Base-by-base conservation (phyloP, 148 eudicot genomes). In the Bassia scoparia region DNA sequence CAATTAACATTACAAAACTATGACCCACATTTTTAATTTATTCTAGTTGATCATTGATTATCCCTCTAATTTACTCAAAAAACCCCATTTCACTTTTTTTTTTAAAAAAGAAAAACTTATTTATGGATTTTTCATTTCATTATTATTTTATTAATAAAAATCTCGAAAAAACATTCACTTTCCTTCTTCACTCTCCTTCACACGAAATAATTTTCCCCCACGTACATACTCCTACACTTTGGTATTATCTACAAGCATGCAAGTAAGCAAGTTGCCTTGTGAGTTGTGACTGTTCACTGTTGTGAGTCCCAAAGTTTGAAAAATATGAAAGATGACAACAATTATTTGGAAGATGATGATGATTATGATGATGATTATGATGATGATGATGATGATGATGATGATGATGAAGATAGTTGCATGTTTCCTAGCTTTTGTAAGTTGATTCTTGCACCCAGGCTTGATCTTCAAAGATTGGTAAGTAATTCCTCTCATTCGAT, bases 51-150 rank as follows among this genome's bases (percentile, higher is more conserved):
- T 16, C 52, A 66, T n/a, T 66, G 34, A 66, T 44, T 43, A 66
- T 66, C 53, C 48, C 69, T 41, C 69, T 41, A 43, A 41, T 43
- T 44, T 66, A 66, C 69, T 66, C 69, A 59, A 72, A n/a, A n/a
- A n/a, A 67, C 13, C 61, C 23, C 26, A 9, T 54, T 54, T 23
- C 63, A 18, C 16, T 20, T 18, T 55, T 54, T 52, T 53, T 20
- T 30, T 27, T 60, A 8, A 41, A 11, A 8, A 4, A 41, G n/a
- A 41, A 41, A 41, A 41, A 41, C 0, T 8, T 14, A 11, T 41
- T 41, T 41, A 41, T 41, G 8, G n/a, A 11, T 8, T 41, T 20
- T 4, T 52, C 7, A 5, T 52, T 21, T 20, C 7, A 9, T 48
- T 13, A 13, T 48, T 48, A 16, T 52, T 21, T 21, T 52, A 20